phyloP scores from a whole-genome alignment of 1,284 basidiomycete species.

The Megacollybia platyphylla region DNA sequence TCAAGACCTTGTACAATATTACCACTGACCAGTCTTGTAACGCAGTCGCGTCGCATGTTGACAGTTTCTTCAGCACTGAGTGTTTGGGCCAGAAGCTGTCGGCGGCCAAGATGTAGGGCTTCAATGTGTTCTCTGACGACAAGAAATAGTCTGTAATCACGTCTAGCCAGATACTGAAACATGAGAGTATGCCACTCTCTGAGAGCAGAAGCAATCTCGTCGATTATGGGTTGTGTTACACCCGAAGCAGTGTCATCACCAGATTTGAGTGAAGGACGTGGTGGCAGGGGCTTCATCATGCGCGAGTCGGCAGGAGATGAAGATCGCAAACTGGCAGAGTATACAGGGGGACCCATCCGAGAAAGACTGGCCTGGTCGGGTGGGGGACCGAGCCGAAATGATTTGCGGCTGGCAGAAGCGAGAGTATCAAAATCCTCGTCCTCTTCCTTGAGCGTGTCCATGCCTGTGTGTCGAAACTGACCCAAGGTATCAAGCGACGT shows the following conservation, averaged over 20 bases:
- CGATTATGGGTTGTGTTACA: constrained; percentile 77
- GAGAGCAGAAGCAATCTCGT: constrained; percentile 93
- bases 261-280: constrained; percentile 85
- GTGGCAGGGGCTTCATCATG: constrained; percentile 70
- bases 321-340: constrained; percentile 53
- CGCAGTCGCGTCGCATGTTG: constrained; percentile 77
- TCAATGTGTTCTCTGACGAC: constrained; percentile 85
- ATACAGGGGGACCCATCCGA: constrained; percentile 56
- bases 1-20: constrained; percentile 91
- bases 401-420: constrained; percentile 31
- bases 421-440: constrained; percentile 25
- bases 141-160: constrained; percentile 86
- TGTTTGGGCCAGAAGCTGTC: constrained; percentile 83
- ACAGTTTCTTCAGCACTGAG: constrained; percentile 82
- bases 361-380: constrained; percentile 62
- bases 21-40: constrained; percentile 77
- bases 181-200: constrained; percentile 92
- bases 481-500: constrained; percentile 20
- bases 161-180: constrained; percentile 79
- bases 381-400: constrained; percentile 60
- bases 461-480: constrained; percentile 37
- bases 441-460: constrained; percentile 63
- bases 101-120: constrained; percentile 77
- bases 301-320: constrained; percentile 56
- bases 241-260: constrained; percentile 86